These are phyloP conservation scores for Hordeum pubiflorum DNA, from an alignment of 202 grass and related monocot genomes.

Conservation along the genomic window DNA sequence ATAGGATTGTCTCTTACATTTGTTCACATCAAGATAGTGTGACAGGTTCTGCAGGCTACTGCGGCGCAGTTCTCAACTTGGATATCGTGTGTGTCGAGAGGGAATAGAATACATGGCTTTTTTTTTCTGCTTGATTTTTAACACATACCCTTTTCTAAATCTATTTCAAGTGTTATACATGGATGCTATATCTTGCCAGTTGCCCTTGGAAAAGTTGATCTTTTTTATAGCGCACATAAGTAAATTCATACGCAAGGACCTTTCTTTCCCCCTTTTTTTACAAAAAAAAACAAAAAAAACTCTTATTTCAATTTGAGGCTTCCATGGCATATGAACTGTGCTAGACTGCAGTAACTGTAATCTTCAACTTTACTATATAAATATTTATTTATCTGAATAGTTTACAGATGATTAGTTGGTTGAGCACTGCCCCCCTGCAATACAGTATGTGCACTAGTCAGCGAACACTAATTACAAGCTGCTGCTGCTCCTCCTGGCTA, in stretches of 20 bases:
- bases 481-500: constrained; percentile 5
- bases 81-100: not conserved
- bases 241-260: not conserved
- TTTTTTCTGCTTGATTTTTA: not conserved
- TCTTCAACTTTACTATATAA: constrained; percentile 17
- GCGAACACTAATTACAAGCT: constrained; percentile 34
- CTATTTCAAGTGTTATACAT: not conserved
- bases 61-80: not conserved
- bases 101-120: not conserved
- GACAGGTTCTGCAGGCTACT: not conserved
- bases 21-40: not conserved
- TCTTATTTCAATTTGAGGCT: not conserved
- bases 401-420: constrained; percentile 19
- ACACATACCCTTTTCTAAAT: not conserved
- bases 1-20: not conserved
- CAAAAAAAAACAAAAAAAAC: no score
- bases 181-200: no score
- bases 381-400: not conserved
- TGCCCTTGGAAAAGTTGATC: not conserved
- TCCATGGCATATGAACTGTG: not conserved
- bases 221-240: not conserved
- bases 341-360: not conserved
- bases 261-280: not conserved
- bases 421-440: not conserved
- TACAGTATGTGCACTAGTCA: constrained; percentile 20